These are phyloP conservation scores for Dendrobium nobile DNA, from an alignment of 106 monocot genomes.

Conservation along the genomic window DNA sequence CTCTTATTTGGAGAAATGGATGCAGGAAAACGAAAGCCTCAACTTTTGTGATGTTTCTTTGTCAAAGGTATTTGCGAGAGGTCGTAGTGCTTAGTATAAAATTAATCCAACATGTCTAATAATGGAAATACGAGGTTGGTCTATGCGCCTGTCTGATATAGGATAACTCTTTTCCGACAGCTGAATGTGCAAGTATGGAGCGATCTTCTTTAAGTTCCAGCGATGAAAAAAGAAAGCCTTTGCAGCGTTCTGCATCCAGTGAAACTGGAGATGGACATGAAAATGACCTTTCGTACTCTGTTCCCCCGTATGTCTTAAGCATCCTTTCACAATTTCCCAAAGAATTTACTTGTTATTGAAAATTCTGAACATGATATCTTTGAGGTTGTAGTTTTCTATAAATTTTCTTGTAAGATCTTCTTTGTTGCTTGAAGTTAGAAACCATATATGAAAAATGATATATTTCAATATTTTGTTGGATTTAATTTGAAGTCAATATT, in stretches of 20 bases:
- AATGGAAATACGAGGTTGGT: background rate
- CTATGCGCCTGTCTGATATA: background rate
- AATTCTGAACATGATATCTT: background rate
- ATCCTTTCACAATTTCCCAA: background rate
- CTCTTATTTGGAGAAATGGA: background rate
- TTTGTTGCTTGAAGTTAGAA: no score
- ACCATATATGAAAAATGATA: no score
- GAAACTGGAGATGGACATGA: slow-evolving; percentile 54
- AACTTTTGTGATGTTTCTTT: background rate
- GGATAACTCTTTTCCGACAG: background rate
- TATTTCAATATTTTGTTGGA: no score
- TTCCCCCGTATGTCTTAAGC: slow-evolving; percentile 70
- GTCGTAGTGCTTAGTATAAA: background rate
- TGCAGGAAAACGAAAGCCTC: background rate
- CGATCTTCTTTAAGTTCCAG: slow-evolving; percentile 39
- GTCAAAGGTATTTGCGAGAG: background rate
- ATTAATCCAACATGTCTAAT: background rate
- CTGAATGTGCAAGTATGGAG: slow-evolving; percentile 18
- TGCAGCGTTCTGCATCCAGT: slow-evolving; percentile 30
- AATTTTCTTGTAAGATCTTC: background rate
- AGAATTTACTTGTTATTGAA: background rate
- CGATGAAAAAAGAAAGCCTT: slow-evolving; percentile 53
- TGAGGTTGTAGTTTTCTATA: background rate
- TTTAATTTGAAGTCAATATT: no score
- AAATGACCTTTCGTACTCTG: background rate